Percentiles rank a stretch among this genome's conserved stretches.
Conservation (phyloP, 1,284 basidiomycete species). For the Boletus sp. region DNA sequence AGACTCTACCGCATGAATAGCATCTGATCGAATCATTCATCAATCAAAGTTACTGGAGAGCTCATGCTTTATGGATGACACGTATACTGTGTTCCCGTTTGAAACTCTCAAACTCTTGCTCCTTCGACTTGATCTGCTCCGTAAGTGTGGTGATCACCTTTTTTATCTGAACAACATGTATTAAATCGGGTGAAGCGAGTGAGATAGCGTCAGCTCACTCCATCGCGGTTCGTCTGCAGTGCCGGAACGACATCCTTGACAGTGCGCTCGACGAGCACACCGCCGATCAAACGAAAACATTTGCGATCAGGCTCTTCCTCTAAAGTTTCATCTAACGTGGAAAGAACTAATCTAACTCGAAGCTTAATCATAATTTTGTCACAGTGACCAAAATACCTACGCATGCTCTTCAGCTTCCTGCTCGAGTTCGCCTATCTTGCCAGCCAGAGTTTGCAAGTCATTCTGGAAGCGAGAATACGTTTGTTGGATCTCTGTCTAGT, state of each 20-base stretch:
- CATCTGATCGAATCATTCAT: background rate
- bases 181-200: conserved; percentile 6
- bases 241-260: conserved; percentile 95
- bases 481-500: conserved; percentile 75
- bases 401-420: conserved; percentile 90
- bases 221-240: conserved; percentile 80
- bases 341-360: conserved; percentile 76
- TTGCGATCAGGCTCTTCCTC: conserved; percentile 83
- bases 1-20: background rate
- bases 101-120: conserved; percentile 81
- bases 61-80: conserved; percentile 43
- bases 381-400: conserved; percentile 40
- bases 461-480: conserved; percentile 73
- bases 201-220: conserved; percentile 49
- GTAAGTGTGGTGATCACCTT: conserved; percentile 74
- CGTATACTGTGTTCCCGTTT: conserved; percentile 82
- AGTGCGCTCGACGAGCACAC: conserved; percentile 93
- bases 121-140: conserved; percentile 86
- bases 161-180: conserved; percentile 56
- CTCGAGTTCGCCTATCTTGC: conserved; percentile 93
- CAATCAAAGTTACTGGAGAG: background rate
- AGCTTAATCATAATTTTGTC: conserved; percentile 4
- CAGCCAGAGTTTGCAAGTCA: conserved; percentile 82
- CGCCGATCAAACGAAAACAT: conserved; percentile 97
- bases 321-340: conserved; percentile 79